A percentile compares a stretch with the other conserved stretches of the same genome.
These are phyloP conservation scores for Tuber melanosporum DNA, from an alignment of 495 filamentous ascomycete species.

Conservation along the genomic window DNA sequence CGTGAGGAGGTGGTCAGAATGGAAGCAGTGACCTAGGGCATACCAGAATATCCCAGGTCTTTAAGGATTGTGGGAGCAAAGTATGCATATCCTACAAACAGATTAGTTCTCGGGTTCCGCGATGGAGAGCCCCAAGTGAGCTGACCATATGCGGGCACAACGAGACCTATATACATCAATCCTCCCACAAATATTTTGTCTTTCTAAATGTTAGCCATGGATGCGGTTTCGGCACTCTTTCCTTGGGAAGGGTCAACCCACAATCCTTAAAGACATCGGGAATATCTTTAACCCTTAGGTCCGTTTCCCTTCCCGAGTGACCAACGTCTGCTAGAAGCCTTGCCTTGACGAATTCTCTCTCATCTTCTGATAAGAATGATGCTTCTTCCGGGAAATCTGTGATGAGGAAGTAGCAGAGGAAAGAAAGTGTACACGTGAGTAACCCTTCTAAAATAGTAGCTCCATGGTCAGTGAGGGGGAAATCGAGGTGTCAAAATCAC, in stretches of 20 bases:
- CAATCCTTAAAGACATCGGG: conserved; percentile 66
- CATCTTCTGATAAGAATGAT: conserved; percentile 65
- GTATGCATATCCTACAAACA: conserved; percentile 49
- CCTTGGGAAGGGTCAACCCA: conserved; percentile 46
- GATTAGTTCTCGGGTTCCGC: neutral
- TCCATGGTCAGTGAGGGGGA: neutral
- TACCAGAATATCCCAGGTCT: conserved; percentile 54
- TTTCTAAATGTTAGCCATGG: conserved; percentile 2
- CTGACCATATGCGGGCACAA: conserved; percentile 76
- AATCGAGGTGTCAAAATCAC: neutral
- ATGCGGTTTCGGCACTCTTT: neutral
- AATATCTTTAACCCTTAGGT: conserved; percentile 60
- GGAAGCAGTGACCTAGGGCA: conserved; percentile 34
- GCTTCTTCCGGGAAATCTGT: conserved; percentile 67
- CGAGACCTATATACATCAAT: conserved; percentile 83
- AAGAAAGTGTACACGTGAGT: conserved; percentile 63
- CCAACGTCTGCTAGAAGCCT: conserved; percentile 75
- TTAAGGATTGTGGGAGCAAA: conserved; percentile 73
- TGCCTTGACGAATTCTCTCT: conserved; percentile 65
- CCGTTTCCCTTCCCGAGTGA: conserved; percentile 53
- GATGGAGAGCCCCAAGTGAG: conserved; percentile 23
- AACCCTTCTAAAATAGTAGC: conserved; percentile 56
- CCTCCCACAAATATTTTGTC: conserved; percentile 66
- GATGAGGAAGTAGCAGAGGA: conserved; percentile 73
- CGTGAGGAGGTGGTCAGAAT: neutral